Base-by-base conservation (phyloP, 306 rosid genomes). In the Cyamopsis tetragonoloba region DNA sequence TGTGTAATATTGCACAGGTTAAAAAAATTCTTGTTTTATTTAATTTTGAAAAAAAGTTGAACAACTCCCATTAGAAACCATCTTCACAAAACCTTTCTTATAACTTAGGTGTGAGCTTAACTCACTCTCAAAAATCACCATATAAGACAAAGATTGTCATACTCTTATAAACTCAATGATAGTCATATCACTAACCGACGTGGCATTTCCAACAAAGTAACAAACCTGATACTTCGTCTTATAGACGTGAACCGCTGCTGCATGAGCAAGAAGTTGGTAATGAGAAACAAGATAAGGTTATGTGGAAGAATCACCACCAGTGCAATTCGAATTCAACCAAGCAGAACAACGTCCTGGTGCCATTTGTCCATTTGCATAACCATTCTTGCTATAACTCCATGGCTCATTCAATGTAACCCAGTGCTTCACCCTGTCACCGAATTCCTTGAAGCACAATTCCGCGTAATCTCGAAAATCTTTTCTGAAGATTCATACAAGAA, bases 331-430 rank as follows among this genome's bases (percentile, higher is more conserved):
- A n/a, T 74, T 74, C 2, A 66, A 1, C 79, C 73, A 74, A 22
- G 13, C 7, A 32, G 79, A 74, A n/a, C 79, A 74, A 15, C 79
- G 73, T 14, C 73, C 79, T 3, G 79, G 79, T 24, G 79, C 79
- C 53, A 74, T 44, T 3, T 0, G 0, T 3, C 88, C 86, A 0
- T 0, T 17, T 50, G 81, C 85, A 76, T 79, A 86, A 2, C 86
- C 86, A 70, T 32, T 38, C 0, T 3, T n/a, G 23, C 62, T 79
- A 0, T 7, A 64, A 27, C 24, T 71, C 38, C 34, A 55, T 43
- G 90, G 89, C 68, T 86, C 96, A 23, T 86, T 89, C 5, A 84
- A 23, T 0, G 90, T 89, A 20, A 86, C 81, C 90, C 96, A 89
- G 2, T 79, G 41, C 62, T 86, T 84, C 30, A 89, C 92, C 1